Evolutionary conservation across 78 protist species (phyloP), one percentile per base, ranked within the genome.

Genomic region (Anaeramoeba flamelloides): DNA sequence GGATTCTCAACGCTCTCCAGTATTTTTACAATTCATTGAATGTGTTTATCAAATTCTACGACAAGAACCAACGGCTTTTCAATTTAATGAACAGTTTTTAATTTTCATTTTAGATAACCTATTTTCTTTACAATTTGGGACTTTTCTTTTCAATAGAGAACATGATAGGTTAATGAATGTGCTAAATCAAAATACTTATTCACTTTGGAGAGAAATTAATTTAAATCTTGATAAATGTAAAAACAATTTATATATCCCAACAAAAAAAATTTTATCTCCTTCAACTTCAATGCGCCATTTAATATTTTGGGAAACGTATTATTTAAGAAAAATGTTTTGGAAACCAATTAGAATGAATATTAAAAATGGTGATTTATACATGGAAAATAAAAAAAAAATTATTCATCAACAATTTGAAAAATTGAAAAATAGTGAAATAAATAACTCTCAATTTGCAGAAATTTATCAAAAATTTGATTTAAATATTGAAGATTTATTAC

Each of bases 21-120:
- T 87, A 31, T 88, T 89, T 40, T 8, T 86, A 2, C 91, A 87
- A 79, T 89, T 87, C 12, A 2, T 89, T 3, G 92, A 90, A 32
- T 88, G 91, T 38, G 84, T 85, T 2, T 87, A 1, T 40, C 92
- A 90, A 37, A 3, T 90, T 39, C 2, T 83, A 3, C 0, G n/a
- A 26, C 89, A 85, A 79, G 87, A 39, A 76, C 92, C 92, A 1
- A 2, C 33, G 3, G 77, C 38, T 26, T 90, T 90, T 36, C 92
- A 90, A 78, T 90, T 84, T 78, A 87, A 88, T 36, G 76, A 36
- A 3, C n/a, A 26, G 3, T 84, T 90, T 2, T 77, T 90, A 3
- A 39, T 2, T 37, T 17, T 64, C 31, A 2, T 88, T 1, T 1
- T 87, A 32, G 53, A 84, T 8, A 12, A 79, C 17, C 74, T 34